Evolutionary conservation across 371 early-diverging fungal genomes (phyloP), one percentile per base, ranked within the genome.

Genomic region (Mycotypha africana): DNA sequence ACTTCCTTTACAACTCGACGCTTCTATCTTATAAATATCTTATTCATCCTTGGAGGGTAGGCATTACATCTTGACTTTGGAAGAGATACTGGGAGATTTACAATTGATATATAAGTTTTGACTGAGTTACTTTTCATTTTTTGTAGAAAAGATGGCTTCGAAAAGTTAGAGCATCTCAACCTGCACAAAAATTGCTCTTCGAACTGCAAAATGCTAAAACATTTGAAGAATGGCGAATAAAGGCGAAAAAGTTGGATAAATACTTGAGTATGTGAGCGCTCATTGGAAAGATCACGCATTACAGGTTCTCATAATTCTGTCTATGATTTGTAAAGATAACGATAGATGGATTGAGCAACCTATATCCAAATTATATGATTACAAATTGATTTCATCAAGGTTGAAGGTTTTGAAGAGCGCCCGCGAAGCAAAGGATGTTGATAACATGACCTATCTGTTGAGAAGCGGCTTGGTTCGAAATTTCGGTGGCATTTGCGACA

Each of bases 401-500:
- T 45, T 85, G 19, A 64, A 71, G 9, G 75, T 74, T 55, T 56
- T 87, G 4, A 56, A 65, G 25, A 59, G 65, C 9, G 76, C 83
- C 11, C 62, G 76, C 3, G 57, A 67, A 36, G 60, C 57, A 5
- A 57, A 74, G 19, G 84, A 89, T 59, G 57, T 80, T 1, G 53
- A 69, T 12, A 70, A 58, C 20, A 77, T 86, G 75, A 76, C 80
- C 37, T 82, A 82, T 51, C 41, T 75, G 3, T 51, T 87, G 31
- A 72, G 86, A 26, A 68, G 81, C 21, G 79, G 82, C 10, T 49
- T 87, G 8, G 47, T 85, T 15, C 61, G 90, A 16, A 88, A 88
- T 47, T 67, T 88, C 44, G 88, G 85, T 32, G 88, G 86, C 12
- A 72, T 89, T 20, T 79, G 78, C 42, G 86, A 86, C 38, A 68